A percentile compares a stretch with the other conserved stretches of the same genome.
These are phyloP conservation scores for Phytophthora quininea DNA, from an alignment of 352 stramenopile genomes.

Conservation along the genomic window DNA sequence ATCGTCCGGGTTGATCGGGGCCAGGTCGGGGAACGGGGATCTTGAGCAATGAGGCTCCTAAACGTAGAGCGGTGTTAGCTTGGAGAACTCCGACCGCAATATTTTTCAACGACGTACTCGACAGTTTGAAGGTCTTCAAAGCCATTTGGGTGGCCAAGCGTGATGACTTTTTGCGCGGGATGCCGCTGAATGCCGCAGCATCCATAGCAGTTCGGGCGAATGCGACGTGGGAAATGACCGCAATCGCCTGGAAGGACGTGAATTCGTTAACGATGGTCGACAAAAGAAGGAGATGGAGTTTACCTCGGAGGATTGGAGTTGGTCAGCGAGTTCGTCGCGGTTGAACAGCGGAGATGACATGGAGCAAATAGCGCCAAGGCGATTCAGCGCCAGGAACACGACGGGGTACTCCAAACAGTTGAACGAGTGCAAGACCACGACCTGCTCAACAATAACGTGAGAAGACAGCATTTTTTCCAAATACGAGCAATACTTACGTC, in stretches of 20 bases:
- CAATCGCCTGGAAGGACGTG: conserved; percentile 13
- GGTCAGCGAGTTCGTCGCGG: conserved; percentile 37
- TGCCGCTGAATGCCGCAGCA: conserved; percentile 17
- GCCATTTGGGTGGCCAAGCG: conserved; percentile 29
- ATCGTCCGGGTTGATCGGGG: conserved; percentile 21
- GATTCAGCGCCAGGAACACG: conserved; percentile 51
- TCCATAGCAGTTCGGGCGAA: conserved; percentile 25
- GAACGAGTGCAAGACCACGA: conserved; percentile 51
- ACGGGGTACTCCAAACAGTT: conserved; percentile 65
- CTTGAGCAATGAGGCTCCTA: conserved; percentile 21
- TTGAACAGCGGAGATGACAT: conserved; percentile 45
- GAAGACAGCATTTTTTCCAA: background rate
- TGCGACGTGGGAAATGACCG: conserved; percentile 42
- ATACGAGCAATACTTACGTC: conserved; percentile 41
- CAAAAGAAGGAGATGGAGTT: background rate
- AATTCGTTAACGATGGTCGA: conserved; percentile 1
- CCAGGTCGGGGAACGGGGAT: conserved; percentile 20
- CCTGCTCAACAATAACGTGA: conserved; percentile 12
- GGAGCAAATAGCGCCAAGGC: conserved; percentile 50
- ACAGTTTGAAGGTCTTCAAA: conserved; percentile 21
- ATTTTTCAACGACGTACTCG: conserved; percentile 26
- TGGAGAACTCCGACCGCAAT: too few species aligned
- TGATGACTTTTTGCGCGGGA: conserved; percentile 27
- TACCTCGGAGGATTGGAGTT: conserved; percentile 45
- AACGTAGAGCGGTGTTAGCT: background rate